A percentile compares a stretch with the other conserved stretches of the same genome.
phyloP scores from a whole-genome alignment of 805 yeast species.

The Yamadazyma phyllophila region DNA sequence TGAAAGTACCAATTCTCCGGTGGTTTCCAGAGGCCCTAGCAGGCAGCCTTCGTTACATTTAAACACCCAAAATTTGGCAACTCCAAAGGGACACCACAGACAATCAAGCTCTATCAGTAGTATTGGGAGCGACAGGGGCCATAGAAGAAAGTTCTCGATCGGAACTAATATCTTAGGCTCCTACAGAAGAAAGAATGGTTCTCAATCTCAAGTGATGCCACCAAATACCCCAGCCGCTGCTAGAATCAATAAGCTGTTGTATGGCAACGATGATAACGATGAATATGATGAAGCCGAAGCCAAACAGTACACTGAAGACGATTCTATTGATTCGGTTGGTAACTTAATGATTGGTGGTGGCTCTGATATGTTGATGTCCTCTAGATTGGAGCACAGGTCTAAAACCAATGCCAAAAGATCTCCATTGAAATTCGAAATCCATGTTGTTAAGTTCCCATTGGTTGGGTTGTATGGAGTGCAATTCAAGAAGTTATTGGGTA shows the following conservation, averaged over 20 bases:
- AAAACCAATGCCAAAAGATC: constrained; percentile 22
- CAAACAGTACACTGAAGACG: constrained; percentile 45
- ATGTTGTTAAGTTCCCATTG: constrained; percentile 87
- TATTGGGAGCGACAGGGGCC: constrained; percentile 24
- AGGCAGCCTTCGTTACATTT: constrained; percentile 40
- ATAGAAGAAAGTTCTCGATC: constrained; percentile 61
- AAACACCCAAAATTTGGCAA: constrained; percentile 30
- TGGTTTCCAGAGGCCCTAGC: constrained; percentile 21
- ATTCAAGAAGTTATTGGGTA: constrained; percentile 88
- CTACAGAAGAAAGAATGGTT: constrained; percentile 48
- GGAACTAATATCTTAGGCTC: constrained; percentile 54
- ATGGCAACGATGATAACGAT: constrained; percentile 27
- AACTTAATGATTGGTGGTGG: constrained; percentile 49
- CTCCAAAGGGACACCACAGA: constrained; percentile 32
- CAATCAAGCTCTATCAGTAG: constrained; percentile 35
- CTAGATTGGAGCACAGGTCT: constrained; percentile 51
- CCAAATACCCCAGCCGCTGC: constrained; percentile 59
- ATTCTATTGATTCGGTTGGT: constrained; percentile 57
- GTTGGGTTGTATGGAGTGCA: constrained; percentile 92
- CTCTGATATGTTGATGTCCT: constrained; percentile 59
- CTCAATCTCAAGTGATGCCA: constrained; percentile 37
- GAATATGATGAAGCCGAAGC: constrained; percentile 28
- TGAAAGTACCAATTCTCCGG: constrained; percentile 3
- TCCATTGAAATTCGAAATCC: constrained; percentile 86
- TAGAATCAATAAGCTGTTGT: constrained; percentile 27